Conservation (phyloP, 1,284 basidiomycete species). For the Moesziomyces parantarcticus region DNA sequence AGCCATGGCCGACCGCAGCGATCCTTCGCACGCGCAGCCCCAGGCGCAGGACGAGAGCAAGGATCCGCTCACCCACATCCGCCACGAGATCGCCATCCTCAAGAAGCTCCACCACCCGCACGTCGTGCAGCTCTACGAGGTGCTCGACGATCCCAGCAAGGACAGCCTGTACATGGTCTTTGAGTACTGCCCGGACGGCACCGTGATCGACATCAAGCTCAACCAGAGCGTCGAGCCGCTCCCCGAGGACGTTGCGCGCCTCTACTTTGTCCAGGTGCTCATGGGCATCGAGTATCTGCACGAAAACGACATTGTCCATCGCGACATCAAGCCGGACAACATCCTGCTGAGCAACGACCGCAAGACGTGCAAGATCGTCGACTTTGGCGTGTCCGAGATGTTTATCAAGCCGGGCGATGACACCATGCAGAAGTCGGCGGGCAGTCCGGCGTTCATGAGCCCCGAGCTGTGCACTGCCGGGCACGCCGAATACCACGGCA, state of each 20-base stretch:
- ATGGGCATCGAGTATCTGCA: slow-evolving; percentile 73
- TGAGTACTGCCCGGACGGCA: slow-evolving; percentile 69
- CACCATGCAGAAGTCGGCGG: slow-evolving; percentile 69
- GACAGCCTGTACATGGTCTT: slow-evolving; percentile 72
- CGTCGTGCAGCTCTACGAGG: slow-evolving; percentile 72
- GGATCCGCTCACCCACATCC: slow-evolving; percentile 61
- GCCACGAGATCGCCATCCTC: slow-evolving; percentile 63
- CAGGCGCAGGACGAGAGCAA: slow-evolving; percentile 24
- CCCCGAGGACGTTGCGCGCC: slow-evolving; percentile 66
- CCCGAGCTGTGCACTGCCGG: slow-evolving; percentile 69
- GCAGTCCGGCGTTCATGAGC: slow-evolving; percentile 73
- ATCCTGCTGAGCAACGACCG: slow-evolving; percentile 71
- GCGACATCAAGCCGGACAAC: slow-evolving; percentile 73
- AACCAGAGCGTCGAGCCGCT: slow-evolving; percentile 58
- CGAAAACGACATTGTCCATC: slow-evolving; percentile 72
- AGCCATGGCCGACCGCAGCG: slow-evolving; percentile 4
- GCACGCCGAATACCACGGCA: slow-evolving; percentile 69
- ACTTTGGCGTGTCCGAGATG: slow-evolving; percentile 74
- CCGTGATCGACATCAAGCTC: slow-evolving; percentile 70
- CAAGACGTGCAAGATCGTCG: slow-evolving; percentile 72
- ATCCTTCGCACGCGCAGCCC: slow-evolving; percentile 4
- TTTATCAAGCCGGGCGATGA: slow-evolving; percentile 70
- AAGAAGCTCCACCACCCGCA: slow-evolving; percentile 68
- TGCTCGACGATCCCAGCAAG: slow-evolving; percentile 72
- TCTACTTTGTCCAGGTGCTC: slow-evolving; percentile 72